Base-by-base conservation (phyloP, 768 basidiomycete genomes). In the Tylopilus cervinicoccineus region DNA sequence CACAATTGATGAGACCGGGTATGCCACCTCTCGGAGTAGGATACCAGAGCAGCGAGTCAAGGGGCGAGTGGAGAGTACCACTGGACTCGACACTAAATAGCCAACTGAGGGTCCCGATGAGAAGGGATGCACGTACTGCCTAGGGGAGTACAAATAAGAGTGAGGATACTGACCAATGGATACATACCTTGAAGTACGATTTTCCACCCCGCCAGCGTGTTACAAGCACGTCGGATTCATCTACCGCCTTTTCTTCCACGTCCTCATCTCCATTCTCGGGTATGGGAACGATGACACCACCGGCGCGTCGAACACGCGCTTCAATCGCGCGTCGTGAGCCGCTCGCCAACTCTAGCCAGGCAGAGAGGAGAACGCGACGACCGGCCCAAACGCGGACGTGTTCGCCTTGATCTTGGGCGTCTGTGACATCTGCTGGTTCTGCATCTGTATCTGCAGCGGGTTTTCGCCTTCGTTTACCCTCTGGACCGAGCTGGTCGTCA, bases 31-130 rank as follows among this genome's bases (percentile, higher is more conserved):
- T 76, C 5, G 88, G 91, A 24, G 85, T 72, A 0, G 93, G 93
- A 61, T 90, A 95, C 70, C 93, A 93, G 7, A 93, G 69, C 2
- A 95, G 72, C 38, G 89, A 85, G 48, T 87, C 81, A 28, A 81
- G 73, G 0, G 93, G 88, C 6, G 79, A 70, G 9, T 79, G 72
- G 5, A 88, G 59, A 0, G 76, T 66, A 3, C 84, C 83, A 1
- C 76, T 77, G 0, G 80, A 75, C 51, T 89, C 77, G 6, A 89
- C 84, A 60, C 86, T 81, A 63, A 90, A 89, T 12, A 95, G 58
- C 93, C 93, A 96, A 1, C 80, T 73, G 3, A 94, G 72, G 0
- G 84, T 90, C 0, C 86, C 93, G 17, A 97, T 79, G 5, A 66
- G 46, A 43, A 66, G 51, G 26, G 64, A 57, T 13, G 54, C 49